Percentiles rank a stretch among this genome's conserved stretches.
phyloP scores from a whole-genome alignment of 1,139 yeast species.

The Eremothecium cymbalariae region DNA sequence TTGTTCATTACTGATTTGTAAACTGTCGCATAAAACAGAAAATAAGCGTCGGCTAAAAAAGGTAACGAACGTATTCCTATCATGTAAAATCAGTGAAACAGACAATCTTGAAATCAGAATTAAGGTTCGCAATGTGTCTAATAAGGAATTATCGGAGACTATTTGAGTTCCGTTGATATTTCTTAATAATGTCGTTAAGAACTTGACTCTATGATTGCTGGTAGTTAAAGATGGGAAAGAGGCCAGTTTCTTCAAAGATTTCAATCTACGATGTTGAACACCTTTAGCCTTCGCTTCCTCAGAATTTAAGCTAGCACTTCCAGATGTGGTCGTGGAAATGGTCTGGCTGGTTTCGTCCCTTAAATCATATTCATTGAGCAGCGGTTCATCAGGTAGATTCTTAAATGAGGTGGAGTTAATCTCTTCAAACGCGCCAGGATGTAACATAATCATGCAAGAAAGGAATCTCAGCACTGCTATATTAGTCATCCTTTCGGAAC shows the following conservation, averaged over 20 bases:
- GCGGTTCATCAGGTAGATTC: conserved; percentile 18
- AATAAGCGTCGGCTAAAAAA: conserved; percentile 25
- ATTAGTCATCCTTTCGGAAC: conserved; percentile 24
- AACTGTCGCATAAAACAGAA: conserved; percentile 13
- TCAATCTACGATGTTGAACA: conserved; percentile 1
- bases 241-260: conserved; percentile 7
- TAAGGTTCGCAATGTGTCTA: conserved; percentile 24
- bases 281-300: not conserved
- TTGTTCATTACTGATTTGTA: conserved; percentile 11
- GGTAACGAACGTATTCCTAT: conserved; percentile 18
- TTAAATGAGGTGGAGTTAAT: conserved; percentile 22
- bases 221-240: conserved; percentile 7
- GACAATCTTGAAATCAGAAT: conserved; percentile 21
- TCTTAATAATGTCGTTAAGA: conserved; percentile 23
- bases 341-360: conserved; percentile 1
- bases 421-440: conserved; percentile 22
- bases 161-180: conserved; percentile 23
- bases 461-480: conserved; percentile 24
- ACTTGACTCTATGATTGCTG: conserved; percentile 17
- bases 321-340: not conserved
- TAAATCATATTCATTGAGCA: conserved; percentile 7
- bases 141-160: conserved; percentile 23
- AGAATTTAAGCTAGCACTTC: not conserved
- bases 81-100: conserved; percentile 23
- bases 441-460: conserved; percentile 21